A percentile compares a stretch with the other conserved stretches of the same genome.
phyloP scores from a whole-genome alignment of 2,329 filamentous ascomycete species.

The Calonectria leucothoes region DNA sequence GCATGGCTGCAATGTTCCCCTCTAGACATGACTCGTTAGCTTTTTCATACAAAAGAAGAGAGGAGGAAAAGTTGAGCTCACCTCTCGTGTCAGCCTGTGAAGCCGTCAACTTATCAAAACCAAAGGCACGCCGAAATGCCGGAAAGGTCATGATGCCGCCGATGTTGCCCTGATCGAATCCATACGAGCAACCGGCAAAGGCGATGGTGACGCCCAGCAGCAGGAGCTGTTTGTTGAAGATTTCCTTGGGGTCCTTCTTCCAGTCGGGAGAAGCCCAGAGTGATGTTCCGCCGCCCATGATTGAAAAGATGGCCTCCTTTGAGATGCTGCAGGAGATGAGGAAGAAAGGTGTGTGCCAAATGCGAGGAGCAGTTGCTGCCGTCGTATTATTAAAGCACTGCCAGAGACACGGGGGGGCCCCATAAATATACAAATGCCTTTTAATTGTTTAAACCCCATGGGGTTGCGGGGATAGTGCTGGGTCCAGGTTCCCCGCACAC shows the following conservation, averaged over 20 bases:
- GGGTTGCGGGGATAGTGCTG: background rate
- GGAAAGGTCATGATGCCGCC: constrained; percentile 20
- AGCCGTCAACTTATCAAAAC: constrained; percentile 1
- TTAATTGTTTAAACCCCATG: background rate
- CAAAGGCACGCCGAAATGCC: constrained; percentile 16
- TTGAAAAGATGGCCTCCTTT: background rate
- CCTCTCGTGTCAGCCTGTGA: background rate
- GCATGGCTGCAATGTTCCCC: constrained; percentile 23
- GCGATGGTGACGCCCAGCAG: constrained; percentile 12
- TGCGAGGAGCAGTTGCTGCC: background rate
- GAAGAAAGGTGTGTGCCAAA: background rate
- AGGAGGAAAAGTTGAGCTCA: background rate
- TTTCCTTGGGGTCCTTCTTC: constrained; percentile 23
- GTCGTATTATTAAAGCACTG: background rate
- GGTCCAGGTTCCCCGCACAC: constrained; percentile 9
- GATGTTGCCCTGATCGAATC: constrained; percentile 21
- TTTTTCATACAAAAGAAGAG: background rate
- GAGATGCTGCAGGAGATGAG: background rate
- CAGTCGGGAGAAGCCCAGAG: constrained; percentile 23
- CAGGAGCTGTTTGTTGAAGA: constrained; percentile 10
- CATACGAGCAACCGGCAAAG: constrained; percentile 11
- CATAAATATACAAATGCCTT: background rate
- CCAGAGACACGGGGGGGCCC: background rate
- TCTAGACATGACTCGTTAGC: constrained; percentile 2
- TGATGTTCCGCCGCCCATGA: constrained; percentile 21